phyloP scores from a whole-genome alignment of 1,284 basidiomycete species.

The Neolentinus lepideus region DNA sequence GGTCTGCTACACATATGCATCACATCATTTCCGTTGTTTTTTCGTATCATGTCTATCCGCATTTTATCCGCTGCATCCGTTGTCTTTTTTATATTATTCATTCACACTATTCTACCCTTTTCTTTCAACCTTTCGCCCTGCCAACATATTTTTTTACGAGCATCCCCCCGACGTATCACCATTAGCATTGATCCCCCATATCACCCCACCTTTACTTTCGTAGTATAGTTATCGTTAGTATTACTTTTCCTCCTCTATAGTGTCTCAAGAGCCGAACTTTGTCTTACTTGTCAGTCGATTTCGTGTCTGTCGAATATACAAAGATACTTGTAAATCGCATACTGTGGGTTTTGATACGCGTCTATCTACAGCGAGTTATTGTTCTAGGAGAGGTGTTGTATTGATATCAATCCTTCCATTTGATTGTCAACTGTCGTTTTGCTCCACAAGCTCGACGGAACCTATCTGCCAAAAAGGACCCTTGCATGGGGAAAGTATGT shows the following conservation, averaged over 20 bases:
- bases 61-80: conserved; percentile 8
- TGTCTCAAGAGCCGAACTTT: conserved; percentile 1
- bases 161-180: conserved; percentile 2
- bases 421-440: neutral
- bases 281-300: neutral
- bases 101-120: neutral
- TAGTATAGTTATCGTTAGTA: neutral
- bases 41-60: conserved; percentile 1
- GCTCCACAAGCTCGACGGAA: neutral
- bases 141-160: conserved; percentile 7
- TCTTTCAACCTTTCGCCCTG: conserved; percentile 5
- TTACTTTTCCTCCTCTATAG: neutral
- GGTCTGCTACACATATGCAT: neutral
- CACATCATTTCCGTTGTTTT: conserved; percentile 1
- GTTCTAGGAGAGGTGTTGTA: too few relatives aligned
- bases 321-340: neutral
- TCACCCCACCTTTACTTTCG: neutral
- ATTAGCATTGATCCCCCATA: conserved; percentile 1
- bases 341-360: neutral
- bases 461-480: neutral
- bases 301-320: neutral
- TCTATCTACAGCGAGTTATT: neutral
- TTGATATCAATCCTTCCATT: too few relatives aligned
- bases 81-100: conserved; percentile 4
- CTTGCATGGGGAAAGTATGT: neutral